A percentile compares a stretch with the other conserved stretches of the same genome.
Conservation (phyloP, 345 rosid species). For the Psidium friedrichsthalianum region DNA sequence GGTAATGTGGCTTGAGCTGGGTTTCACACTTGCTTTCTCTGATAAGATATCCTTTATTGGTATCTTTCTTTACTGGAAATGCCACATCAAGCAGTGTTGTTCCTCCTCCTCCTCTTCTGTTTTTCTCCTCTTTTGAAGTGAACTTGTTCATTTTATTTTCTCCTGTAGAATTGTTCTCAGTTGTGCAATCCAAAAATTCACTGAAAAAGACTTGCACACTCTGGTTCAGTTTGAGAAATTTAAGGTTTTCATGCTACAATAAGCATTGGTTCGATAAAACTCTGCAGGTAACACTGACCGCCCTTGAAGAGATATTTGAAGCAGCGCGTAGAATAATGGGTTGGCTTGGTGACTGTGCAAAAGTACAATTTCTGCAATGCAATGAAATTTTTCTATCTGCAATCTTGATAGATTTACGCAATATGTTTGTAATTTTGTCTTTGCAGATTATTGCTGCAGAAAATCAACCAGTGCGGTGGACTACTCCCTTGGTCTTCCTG, state of each 20-base stretch:
- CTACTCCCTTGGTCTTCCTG: conserved; percentile 97
- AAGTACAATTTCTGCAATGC: conserved; percentile 26
- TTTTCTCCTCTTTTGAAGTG: background rate
- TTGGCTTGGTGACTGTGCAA: conserved; percentile 97
- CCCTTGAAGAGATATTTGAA: conserved; percentile 85
- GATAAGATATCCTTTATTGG: background rate
- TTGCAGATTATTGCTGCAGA: conserved; percentile 71
- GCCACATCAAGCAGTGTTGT: background rate
- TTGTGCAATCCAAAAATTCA: background rate
- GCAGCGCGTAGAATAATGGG: conserved; percentile 93
- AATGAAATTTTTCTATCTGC: background rate
- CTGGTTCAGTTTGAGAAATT: background rate
- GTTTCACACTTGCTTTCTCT: background rate
- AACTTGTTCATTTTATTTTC: background rate
- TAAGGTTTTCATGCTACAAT: background rate
- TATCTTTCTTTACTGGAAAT: background rate
- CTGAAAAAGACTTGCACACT: background rate
- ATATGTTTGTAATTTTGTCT: background rate
- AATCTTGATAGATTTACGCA: background rate
- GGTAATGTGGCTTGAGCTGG: background rate
- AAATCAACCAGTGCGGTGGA: conserved; percentile 84
- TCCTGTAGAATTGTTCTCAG: background rate
- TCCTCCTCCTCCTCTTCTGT: too few species aligned
- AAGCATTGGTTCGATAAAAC: background rate
- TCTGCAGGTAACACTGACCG: conserved; percentile 75